These are phyloP conservation scores for Hypoxylon sp. DNA, from an alignment of 2,329 filamentous ascomycete genomes.

Conservation along the genomic window DNA sequence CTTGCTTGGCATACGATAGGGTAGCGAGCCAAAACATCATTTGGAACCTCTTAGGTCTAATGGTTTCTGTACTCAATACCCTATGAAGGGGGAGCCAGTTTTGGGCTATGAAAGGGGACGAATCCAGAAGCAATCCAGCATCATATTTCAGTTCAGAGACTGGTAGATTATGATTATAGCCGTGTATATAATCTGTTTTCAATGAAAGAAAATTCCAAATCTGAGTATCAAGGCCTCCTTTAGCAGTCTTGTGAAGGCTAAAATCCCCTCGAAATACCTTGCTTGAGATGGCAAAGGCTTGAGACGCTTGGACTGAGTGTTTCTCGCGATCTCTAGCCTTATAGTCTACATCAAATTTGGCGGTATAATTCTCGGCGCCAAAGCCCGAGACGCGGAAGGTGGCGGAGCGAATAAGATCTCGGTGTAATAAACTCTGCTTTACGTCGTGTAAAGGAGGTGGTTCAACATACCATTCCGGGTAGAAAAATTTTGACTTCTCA, in stretches of 20 bases:
- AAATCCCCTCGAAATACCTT: conserved; percentile 17
- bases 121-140: conserved; percentile 13
- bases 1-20: conserved; percentile 15
- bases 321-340: conserved; percentile 49
- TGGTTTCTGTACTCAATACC: background rate
- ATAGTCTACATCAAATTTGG: conserved; percentile 54
- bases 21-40: conserved; percentile 44
- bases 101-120: background rate
- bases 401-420: conserved; percentile 44
- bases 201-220: conserved; percentile 22
- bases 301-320: conserved; percentile 11
- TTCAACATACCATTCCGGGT: conserved; percentile 36
- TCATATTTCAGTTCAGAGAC: conserved; percentile 20
- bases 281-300: conserved; percentile 21
- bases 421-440: conserved; percentile 3
- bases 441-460: conserved; percentile 16
- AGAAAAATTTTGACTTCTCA: conserved; percentile 51
- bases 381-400: conserved; percentile 50
- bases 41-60: conserved; percentile 18
- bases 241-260: background rate
- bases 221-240: background rate
- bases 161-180: background rate
- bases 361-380: conserved; percentile 57
- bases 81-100: conserved; percentile 24
- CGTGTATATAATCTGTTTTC: background rate